These are phyloP conservation scores for Rhodotorula sp. DNA, from an alignment of 1,284 basidiomycete species.

Conservation along the genomic window DNA sequence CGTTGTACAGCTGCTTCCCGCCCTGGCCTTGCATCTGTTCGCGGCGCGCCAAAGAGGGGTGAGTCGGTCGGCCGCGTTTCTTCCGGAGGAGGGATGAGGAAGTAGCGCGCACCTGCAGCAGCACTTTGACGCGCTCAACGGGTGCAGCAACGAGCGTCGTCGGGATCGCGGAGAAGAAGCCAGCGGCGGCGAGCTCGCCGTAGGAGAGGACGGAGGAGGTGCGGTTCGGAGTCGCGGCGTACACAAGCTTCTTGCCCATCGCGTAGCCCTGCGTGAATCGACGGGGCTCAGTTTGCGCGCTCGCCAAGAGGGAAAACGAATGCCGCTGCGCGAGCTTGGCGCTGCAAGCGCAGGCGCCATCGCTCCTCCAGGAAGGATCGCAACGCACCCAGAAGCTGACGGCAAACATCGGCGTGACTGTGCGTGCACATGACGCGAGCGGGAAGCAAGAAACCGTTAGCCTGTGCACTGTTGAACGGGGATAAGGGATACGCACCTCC, in stretches of 20 bases:
- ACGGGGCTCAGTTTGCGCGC: neutral
- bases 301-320: too few relatives aligned
- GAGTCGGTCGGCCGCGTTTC: too few relatives aligned
- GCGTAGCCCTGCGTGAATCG: constrained; percentile 74
- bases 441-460: neutral
- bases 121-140: constrained; percentile 94
- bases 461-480: neutral
- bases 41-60: neutral
- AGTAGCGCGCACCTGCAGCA: constrained; percentile 71
- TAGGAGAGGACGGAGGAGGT: constrained; percentile 67
- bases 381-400: constrained; percentile 87
- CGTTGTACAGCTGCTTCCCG: constrained; percentile 76
- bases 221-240: constrained; percentile 66
- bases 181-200: constrained; percentile 83
- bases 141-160: constrained; percentile 90
- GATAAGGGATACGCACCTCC: constrained; percentile 54
- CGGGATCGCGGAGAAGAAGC: constrained; percentile 92
- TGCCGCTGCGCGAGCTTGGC: too few relatives aligned
- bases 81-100: neutral
- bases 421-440: too few relatives aligned
- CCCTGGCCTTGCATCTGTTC: constrained; percentile 83
- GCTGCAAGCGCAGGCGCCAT: too few relatives aligned
- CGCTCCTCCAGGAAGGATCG: neutral
- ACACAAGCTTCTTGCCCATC: constrained; percentile 85
- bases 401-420: constrained; percentile 96